Base-by-base conservation (phyloP, 169 alveolate species). In the Plasmodium reichenowi region DNA sequence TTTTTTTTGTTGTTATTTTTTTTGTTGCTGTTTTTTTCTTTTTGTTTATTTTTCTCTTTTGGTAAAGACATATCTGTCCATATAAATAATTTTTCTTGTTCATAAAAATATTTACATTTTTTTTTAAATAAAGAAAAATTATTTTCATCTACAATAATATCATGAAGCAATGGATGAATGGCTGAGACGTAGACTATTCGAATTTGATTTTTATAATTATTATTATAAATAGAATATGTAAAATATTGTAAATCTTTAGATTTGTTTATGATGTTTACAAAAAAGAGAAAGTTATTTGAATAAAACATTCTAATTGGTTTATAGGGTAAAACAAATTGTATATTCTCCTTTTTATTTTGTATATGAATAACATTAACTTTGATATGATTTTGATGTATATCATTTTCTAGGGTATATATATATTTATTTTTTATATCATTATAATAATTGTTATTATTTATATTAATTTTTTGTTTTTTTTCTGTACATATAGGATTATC, bases 101-200 rank as follows among this genome's bases (percentile, higher is more conserved):
- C 76, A 73, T 86, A 20, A 72, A 71, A 86, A 72, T 86, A 86
- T 86, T 86, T 72, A 54, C 92, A 86, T 67, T 86, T 86, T 67
- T 86, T 86, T 38, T 32, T 52, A 64, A 86, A 86, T 71, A 64
- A 58, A 20, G 20, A 15, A 72, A 17, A 71, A 12, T n/a, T 64
- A 24, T 72, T 38, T 15, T 62, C 24, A 43, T 58, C 22, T 3
- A n/a, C n/a, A n/a, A 70, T 38, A 43, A 8, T 62, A 56, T 58
- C 50, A 5, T 59, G 20, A 54, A 59, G 60, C 8, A 86, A 24
- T 29, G 92, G 92, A 32, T 86, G 92, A 15, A 86, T 64, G 0
- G 87, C 38, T 29, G 92, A 86, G 59, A 62, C 47, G 54, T 86
- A 86, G 2, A 86, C 45, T 2, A 86, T 66, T 72, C 87, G 47